Evolutionary conservation across 129 eudicot genomes (phyloP), one percentile per base, ranked within the genome.

Genomic region (Mikania micrantha): DNA sequence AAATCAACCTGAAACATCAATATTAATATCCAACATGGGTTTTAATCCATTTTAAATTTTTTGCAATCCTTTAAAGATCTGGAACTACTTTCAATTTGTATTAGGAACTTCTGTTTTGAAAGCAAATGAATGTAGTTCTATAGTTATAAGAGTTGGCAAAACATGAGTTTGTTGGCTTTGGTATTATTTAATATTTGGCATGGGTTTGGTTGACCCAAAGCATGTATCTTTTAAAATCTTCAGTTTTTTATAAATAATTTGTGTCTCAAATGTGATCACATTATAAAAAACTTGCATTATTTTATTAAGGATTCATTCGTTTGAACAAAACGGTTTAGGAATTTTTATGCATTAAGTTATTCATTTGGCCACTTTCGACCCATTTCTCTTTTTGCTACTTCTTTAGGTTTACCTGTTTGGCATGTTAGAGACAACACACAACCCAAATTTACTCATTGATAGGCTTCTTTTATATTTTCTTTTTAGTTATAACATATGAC

Each of bases 401-500:
- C 5, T 22, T 22, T 10, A 42, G 3, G 16, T 22, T 24, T 21
- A 52, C 16, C n/a, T 0, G n/a, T 52, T 21, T 9, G 15, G 31
- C 31, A 9, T 4, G n/a, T 62, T 22, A 11, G 9, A 36, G 67
- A 62, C 38, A 62, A 38, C 20, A 62, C 20, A 11, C 1, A 17
- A 3, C 19, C 38, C 31, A 13, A 56, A 56, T 56, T n/a, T 27
- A 52, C 21, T 41, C 24, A 41, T 13, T 22, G 53, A 64, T 15
- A 64, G 36, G 53, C 24, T 36, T 64, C 44, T 21, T 64, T 9
- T 64, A 41, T 41, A 64, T 34, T 64, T 63, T 24, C 50, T 2
- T 21, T 63, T 63, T 25, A 38, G 67, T 62, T n/a, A 20, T 40
- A 64, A 63, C 22, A 40, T 64, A 64, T 64, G 53, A 54, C 38